Base-by-base conservation (phyloP, 148 eudicot species). In the Diospyros lotus region DNA sequence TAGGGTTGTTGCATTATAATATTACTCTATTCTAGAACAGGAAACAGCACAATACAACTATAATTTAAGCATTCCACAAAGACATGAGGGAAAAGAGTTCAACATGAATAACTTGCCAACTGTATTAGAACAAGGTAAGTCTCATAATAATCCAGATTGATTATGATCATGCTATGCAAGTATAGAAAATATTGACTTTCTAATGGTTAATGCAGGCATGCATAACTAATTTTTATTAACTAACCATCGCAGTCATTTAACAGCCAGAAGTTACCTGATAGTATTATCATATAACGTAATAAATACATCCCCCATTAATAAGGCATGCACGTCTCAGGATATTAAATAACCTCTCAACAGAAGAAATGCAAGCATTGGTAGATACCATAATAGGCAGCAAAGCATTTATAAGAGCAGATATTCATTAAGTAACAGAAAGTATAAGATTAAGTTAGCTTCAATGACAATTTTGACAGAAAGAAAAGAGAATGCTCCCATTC, bases 401-500 rank as follows among this genome's bases (percentile, higher is more conserved):
- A 51, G 68, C 58, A 46, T 41, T 62, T 15, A 13, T 13, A 59
- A 60, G 8, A 13, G 18, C 59, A 2, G 1, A 1, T 38, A 63
- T 44, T 3, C 61, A 45, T 45, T 58, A 59, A 14, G 14, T 48
- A 62, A 60, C 7, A 11, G 61, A 60, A 46, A 9, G 11, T 2
- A 13, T 46, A 10, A 28, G 13, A 52, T 5, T 50, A 50, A 63
- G 11, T 39, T 28, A 51, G 51, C 17, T 59, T 10, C 54, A 72
- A 58, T 1, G 15, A 42, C 12, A 44, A 28, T 28, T 28, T 28
- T 28, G 28, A 28, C 28, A 28, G 28, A 28, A 28, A 28, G 28
- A 54, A 69, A 52, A 54, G 28, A 69, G 39, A n/a, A 70, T 42
- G 63, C 73, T 15, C n/a, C 73, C 6, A 48, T 4, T 48, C 52